phyloP scores from a whole-genome alignment of 257 asterid genomes.

The Fraxinus pennsylvanica region DNA sequence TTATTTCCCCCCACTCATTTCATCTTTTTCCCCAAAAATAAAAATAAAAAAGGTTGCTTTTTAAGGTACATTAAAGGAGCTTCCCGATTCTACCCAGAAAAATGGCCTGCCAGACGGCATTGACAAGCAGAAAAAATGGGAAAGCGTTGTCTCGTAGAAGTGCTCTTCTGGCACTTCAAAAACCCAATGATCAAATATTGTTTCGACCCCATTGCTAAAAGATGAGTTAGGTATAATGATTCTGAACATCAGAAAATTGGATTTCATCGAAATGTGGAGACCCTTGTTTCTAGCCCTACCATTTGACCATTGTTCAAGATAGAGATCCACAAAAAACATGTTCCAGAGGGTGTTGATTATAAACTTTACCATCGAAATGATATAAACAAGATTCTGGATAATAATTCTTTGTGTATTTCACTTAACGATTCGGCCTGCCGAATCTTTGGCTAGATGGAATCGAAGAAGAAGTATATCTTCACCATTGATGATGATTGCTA shows the following conservation, averaged over 20 bases:
- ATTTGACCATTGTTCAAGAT: constrained; percentile 47
- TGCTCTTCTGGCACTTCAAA: too few species aligned
- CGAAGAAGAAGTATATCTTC: constrained; percentile 53
- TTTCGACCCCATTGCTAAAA: constrained; percentile 33
- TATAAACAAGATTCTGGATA: constrained; percentile 42
- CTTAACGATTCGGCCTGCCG: constrained; percentile 55
- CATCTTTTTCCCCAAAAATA: too few species aligned
- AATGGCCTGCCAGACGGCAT: too few species aligned
- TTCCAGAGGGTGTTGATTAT: too few species aligned
- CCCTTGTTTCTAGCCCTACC: constrained; percentile 42
- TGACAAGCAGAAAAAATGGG: too few species aligned
- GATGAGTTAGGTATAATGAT: constrained; percentile 50
- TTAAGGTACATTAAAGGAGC: too few species aligned
- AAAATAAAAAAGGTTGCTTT: too few species aligned
- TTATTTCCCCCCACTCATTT: too few species aligned
- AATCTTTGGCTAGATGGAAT: constrained; percentile 47
- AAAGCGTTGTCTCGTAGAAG: too few species aligned
- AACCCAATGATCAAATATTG: too few species aligned
- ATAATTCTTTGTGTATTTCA: constrained; percentile 49
- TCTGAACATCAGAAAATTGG: constrained; percentile 48
- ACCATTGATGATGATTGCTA: constrained; percentile 56
- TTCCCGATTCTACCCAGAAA: too few species aligned
- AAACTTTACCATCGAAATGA: too few species aligned
- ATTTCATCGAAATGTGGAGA: constrained; percentile 50
- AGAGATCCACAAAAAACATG: constrained; percentile 40